Evolutionary conservation across 2,329 filamentous ascomycete genomes (phyloP).

Genomic region (Coleophoma cylindrospora): DNA sequence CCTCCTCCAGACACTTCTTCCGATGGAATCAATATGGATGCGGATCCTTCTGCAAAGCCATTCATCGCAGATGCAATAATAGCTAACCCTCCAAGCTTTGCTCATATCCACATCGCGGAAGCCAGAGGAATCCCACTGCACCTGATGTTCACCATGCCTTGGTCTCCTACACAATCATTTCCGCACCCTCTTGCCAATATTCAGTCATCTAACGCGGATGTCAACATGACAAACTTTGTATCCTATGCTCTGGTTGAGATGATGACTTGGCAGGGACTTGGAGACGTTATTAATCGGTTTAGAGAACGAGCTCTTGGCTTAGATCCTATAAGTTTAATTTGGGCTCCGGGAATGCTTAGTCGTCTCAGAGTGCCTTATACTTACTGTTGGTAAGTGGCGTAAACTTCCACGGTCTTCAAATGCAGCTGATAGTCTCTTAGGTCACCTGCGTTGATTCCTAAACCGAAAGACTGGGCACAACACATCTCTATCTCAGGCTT

Average conservation of each 20-base stretch:
- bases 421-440: slow-evolving; percentile 20
- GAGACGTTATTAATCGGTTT: slow-evolving; percentile 88
- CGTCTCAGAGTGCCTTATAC: slow-evolving; percentile 78
- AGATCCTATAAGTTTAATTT: slow-evolving; percentile 73
- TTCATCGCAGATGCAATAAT: slow-evolving; percentile 84
- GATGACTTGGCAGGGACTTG: slow-evolving; percentile 73
- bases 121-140: slow-evolving; percentile 71
- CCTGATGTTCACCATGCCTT: slow-evolving; percentile 89
- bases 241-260: slow-evolving; percentile 67
- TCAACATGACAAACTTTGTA: slow-evolving; percentile 61
- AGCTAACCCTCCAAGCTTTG: slow-evolving; percentile 74
- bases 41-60: slow-evolving; percentile 36
- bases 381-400: slow-evolving; percentile 66
- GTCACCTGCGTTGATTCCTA: slow-evolving; percentile 73
- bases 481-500: slow-evolving; percentile 73
- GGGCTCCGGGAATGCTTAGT: slow-evolving; percentile 74
- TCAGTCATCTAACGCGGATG: slow-evolving; percentile 57
- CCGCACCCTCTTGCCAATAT: slow-evolving; percentile 68
- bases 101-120: slow-evolving; percentile 70
- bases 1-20: slow-evolving; percentile 13
- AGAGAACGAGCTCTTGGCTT: slow-evolving; percentile 69
- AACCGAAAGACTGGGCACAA: slow-evolving; percentile 69
- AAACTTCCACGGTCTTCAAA: neutral
- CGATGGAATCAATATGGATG: slow-evolving; percentile 27
- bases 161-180: slow-evolving; percentile 65